phyloP scores from a whole-genome alignment of 352 stramenopile species.

The Globisporangium middletonii region DNA sequence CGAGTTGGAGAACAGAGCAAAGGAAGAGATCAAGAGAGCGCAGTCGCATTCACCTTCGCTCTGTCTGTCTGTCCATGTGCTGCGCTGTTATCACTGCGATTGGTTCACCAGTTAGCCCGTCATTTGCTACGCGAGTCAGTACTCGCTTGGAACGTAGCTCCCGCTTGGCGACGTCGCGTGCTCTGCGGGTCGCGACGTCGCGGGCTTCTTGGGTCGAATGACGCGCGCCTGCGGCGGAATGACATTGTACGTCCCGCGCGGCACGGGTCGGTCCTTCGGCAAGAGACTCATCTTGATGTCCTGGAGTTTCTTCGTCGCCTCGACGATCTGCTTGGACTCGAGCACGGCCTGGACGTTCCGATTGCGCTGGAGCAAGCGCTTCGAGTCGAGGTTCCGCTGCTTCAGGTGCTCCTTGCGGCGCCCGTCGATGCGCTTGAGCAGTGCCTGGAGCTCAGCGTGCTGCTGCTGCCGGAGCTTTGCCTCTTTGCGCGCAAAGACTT shows the following conservation, averaged over 20 bases:
- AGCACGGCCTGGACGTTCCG: slow-evolving; percentile 92
- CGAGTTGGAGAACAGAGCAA: too few species aligned
- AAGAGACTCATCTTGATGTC: slow-evolving; percentile 78
- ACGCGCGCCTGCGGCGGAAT: slow-evolving; percentile 76
- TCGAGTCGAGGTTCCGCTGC: slow-evolving; percentile 90
- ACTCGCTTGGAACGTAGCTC: slow-evolving; percentile 9
- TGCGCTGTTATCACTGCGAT: too few species aligned
- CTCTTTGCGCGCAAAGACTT: slow-evolving; percentile 85
- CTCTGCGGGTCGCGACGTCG: slow-evolving; percentile 25
- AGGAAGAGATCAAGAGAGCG: too few species aligned
- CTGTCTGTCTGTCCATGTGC: background rate
- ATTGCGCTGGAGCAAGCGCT: slow-evolving; percentile 93
- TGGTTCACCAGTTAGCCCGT: background rate
- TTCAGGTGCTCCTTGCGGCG: slow-evolving; percentile 93
- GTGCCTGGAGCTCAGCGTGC: slow-evolving; percentile 87
- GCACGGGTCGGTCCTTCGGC: slow-evolving; percentile 47
- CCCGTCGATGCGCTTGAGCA: slow-evolving; percentile 93
- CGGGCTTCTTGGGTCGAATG: slow-evolving; percentile 61
- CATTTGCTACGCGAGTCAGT: background rate
- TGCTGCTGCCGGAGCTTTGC: slow-evolving; percentile 90
- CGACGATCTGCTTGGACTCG: slow-evolving; percentile 88
- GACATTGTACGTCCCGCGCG: slow-evolving; percentile 51
- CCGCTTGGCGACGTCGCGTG: slow-evolving; percentile 8
- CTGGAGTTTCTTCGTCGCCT: slow-evolving; percentile 72
- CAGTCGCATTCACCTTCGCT: too few species aligned